Evolutionary conservation across 2,329 filamentous ascomycete species (phyloP).

Genomic region (Talaromyces verruculosus): DNA sequence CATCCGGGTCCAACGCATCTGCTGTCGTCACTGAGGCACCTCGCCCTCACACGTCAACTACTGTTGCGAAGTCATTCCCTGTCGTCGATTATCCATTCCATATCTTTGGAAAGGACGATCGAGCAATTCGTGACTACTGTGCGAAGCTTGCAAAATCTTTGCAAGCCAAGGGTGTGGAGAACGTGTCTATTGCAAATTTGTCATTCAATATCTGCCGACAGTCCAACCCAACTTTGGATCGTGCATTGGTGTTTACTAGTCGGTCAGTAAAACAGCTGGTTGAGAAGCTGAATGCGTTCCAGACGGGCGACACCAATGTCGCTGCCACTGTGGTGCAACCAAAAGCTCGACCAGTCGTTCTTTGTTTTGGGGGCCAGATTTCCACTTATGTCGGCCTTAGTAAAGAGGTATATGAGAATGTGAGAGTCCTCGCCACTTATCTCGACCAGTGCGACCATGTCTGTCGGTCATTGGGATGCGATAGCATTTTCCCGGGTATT

Average conservation of each 20-base stretch:
- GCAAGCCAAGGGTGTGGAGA: not conserved
- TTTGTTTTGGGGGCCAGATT: slow-evolving; percentile 45
- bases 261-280: slow-evolving; percentile 25
- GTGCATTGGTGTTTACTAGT: slow-evolving; percentile 28
- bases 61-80: not conserved
- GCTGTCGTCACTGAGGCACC: slow-evolving; percentile 30
- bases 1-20: slow-evolving; percentile 31
- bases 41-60: slow-evolving; percentile 20
- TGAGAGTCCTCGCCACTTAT: slow-evolving; percentile 32
- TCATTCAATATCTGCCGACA: slow-evolving; percentile 16
- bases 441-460: slow-evolving; percentile 38
- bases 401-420: slow-evolving; percentile 31
- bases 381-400: slow-evolving; percentile 31
- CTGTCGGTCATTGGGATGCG: slow-evolving; percentile 29
- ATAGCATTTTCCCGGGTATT: slow-evolving; percentile 36
- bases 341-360: slow-evolving; percentile 30
- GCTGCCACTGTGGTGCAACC: not conserved
- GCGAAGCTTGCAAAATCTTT: slow-evolving; percentile 5
- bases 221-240: slow-evolving; percentile 15
- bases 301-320: not conserved
- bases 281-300: slow-evolving; percentile 25
- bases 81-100: slow-evolving; percentile 14
- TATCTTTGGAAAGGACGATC: slow-evolving; percentile 13
- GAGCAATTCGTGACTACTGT: slow-evolving; percentile 15
- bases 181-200: not conserved